phyloP scores from a whole-genome alignment of 345 rosid species.

The sweet orange (Citrus sinensis) region DNA sequence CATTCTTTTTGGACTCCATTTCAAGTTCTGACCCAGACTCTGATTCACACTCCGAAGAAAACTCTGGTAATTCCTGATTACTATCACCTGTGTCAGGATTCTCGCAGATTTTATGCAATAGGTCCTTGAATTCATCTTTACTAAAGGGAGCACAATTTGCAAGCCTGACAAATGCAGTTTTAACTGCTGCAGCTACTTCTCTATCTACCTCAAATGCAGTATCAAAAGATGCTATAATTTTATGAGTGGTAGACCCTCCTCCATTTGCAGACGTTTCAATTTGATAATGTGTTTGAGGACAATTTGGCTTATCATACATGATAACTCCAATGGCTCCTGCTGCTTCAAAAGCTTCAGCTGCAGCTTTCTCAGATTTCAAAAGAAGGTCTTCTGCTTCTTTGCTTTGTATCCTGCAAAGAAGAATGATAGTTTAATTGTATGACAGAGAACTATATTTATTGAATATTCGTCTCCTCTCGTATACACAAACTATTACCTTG shows the following conservation, averaged over 20 bases:
- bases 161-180: slow-evolving; percentile 68
- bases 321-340: slow-evolving; percentile 84
- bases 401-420: slow-evolving; percentile 54
- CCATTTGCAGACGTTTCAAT: slow-evolving; percentile 46
- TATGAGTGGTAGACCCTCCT: slow-evolving; percentile 63
- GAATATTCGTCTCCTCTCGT: neutral
- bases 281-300: slow-evolving; percentile 48
- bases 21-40: slow-evolving; percentile 54
- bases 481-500: slow-evolving; percentile 48
- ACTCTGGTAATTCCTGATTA: slow-evolving; percentile 43
- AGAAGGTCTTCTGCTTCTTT: slow-evolving; percentile 69
- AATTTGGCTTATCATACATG: slow-evolving; percentile 72
- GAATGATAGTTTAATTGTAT: slow-evolving; percentile 3
- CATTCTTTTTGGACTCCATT: slow-evolving; percentile 26
- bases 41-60: slow-evolving; percentile 54
- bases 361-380: slow-evolving; percentile 65
- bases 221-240: slow-evolving; percentile 79
- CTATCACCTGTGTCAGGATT: slow-evolving; percentile 51
- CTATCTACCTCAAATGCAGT: slow-evolving; percentile 91
- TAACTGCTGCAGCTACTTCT: slow-evolving; percentile 90
- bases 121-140: slow-evolving; percentile 65
- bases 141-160: slow-evolving; percentile 50
- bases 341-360: slow-evolving; percentile 82
- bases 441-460: neutral
- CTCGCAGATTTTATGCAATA: slow-evolving; percentile 70